A percentile compares a stretch with the other conserved stretches of the same genome.
These are phyloP conservation scores for Allium cepa DNA, from an alignment of 106 monocot genomes.

Conservation along the genomic window DNA sequence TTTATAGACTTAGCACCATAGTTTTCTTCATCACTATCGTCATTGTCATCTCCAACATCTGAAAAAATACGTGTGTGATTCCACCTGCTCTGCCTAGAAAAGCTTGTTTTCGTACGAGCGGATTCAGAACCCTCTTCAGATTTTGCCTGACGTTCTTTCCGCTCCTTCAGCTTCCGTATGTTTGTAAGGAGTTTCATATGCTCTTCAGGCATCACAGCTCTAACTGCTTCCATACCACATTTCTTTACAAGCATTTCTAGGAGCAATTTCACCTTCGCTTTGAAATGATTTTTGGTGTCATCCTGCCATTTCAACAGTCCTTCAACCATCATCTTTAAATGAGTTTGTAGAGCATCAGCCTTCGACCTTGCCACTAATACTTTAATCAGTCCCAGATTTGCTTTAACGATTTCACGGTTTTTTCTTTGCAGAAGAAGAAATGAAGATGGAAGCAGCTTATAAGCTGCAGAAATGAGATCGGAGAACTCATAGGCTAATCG, in stretches of 20 bases:
- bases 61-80: constrained; percentile 76
- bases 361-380: constrained; percentile 89
- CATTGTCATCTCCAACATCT: constrained; percentile 51
- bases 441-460: constrained; percentile 77
- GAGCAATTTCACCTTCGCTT: constrained; percentile 90
- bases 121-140: constrained; percentile 50
- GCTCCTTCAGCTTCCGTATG: constrained; percentile 71
- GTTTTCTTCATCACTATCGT: constrained; percentile 23
- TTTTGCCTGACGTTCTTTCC: constrained; percentile 65
- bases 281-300: constrained; percentile 81
- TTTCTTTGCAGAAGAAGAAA: constrained; percentile 80
- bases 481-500: constrained; percentile 96
- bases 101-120: constrained; percentile 40
- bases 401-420: constrained; percentile 90
- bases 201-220: constrained; percentile 87
- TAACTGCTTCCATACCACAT: constrained; percentile 95
- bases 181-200: constrained; percentile 90
- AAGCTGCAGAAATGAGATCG: constrained; percentile 80
- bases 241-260: constrained; percentile 89
- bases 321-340: constrained; percentile 68
- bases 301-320: constrained; percentile 83
- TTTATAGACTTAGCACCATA: constrained; percentile 9
- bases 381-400: constrained; percentile 88
- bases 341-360: constrained; percentile 53
- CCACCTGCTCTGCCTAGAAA: constrained; percentile 73